phyloP scores from a whole-genome alignment of 202 grass and related monocot genomes.

The Miscanthus sacchariflorus region DNA sequence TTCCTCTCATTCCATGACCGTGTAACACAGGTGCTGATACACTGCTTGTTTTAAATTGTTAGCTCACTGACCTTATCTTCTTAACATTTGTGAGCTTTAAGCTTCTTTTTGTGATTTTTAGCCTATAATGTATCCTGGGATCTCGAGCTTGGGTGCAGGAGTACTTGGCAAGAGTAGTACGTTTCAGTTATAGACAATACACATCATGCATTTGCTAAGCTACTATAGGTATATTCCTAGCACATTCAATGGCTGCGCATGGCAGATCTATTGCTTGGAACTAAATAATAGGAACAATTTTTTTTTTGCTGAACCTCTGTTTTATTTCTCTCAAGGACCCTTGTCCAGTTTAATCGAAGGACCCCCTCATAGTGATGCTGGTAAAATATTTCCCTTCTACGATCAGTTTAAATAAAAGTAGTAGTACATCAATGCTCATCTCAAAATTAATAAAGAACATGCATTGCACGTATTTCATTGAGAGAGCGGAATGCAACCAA shows the following conservation, averaged over 20 bases:
- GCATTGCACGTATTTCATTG: background rate
- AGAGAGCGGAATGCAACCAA: background rate
- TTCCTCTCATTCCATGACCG: background rate
- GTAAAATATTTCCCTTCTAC: background rate
- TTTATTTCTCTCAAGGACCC: background rate
- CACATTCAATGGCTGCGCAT: background rate
- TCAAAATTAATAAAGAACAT: slow-evolving; percentile 7
- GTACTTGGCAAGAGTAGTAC: background rate
- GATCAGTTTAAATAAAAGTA: slow-evolving; percentile 12
- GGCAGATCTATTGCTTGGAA: background rate
- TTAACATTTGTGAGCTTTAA: background rate
- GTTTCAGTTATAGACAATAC: background rate
- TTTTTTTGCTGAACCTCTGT: background rate
- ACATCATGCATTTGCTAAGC: background rate
- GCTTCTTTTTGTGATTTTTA: background rate
- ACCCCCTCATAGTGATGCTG: background rate
- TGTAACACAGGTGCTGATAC: background rate
- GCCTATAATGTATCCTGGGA: slow-evolving; percentile 23
- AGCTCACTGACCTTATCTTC: slow-evolving; percentile 4
- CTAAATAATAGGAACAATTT: background rate
- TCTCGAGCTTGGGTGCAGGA: background rate
- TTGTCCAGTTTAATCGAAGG: background rate
- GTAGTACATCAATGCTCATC: background rate
- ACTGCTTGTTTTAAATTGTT: slow-evolving; percentile 10
- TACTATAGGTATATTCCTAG: background rate